Conservation (phyloP, 768 basidiomycete species). For the Piloderma croceum region DNA sequence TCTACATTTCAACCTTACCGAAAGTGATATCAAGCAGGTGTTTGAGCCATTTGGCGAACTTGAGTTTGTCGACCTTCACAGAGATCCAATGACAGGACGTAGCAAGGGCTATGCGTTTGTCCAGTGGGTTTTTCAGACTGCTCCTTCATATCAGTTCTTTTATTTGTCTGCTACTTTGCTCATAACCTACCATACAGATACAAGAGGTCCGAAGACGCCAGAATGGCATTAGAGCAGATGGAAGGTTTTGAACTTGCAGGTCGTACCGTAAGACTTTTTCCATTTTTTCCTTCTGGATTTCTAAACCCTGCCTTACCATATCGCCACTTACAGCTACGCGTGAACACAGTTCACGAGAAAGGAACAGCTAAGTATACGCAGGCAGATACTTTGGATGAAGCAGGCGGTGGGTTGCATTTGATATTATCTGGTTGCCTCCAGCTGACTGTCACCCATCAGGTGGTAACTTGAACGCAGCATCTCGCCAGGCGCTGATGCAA, state of each 20-base stretch:
- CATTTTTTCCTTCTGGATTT: constrained; percentile 12
- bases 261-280: constrained; percentile 58
- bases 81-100: constrained; percentile 88
- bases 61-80: constrained; percentile 96
- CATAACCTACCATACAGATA: constrained; percentile 47
- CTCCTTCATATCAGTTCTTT: background rate
- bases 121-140: constrained; percentile 54
- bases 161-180: constrained; percentile 3
- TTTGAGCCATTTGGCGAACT: constrained; percentile 98
- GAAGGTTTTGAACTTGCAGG: constrained; percentile 98
- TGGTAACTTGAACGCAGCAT: constrained; percentile 96
- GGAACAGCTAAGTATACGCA: constrained; percentile 71
- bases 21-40: constrained; percentile 97
- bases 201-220: constrained; percentile 87
- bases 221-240: constrained; percentile 98
- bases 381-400: constrained; percentile 82
- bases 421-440: background rate
- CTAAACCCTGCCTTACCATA: too few species aligned
- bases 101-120: constrained; percentile 98
- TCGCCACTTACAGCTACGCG: constrained; percentile 54
- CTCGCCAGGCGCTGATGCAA: constrained; percentile 99
- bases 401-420: constrained; percentile 56
- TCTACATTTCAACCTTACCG: constrained; percentile 92
- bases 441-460: constrained; percentile 40
- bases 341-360: constrained; percentile 91